Base-by-base conservation (phyloP, 129 eudicot genomes). In the Flaveria trinervia region DNA sequence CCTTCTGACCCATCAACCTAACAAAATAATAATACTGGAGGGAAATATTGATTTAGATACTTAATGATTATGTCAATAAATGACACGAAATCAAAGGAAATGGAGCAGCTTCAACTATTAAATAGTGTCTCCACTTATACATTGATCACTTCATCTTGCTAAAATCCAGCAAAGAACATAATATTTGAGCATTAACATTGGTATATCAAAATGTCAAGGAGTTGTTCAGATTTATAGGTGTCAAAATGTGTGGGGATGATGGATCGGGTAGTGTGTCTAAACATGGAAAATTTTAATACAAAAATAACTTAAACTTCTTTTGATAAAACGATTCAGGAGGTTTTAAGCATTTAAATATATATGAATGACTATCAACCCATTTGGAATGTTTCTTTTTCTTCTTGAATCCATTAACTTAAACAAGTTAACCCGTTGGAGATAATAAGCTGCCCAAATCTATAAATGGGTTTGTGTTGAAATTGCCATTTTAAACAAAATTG, bases 1-100 rank as follows among this genome's bases (percentile, higher is more conserved):
- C 88, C 87, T 89, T 94, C 70, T 94, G 90, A 17, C 99, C 97
- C 99, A 94, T 94, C 73, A 94, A 85, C 50, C 99, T 84, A 77
- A 94, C 88, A 81, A 94, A 94, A 78, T 94, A 94, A 68, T 94
- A 94, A 65, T 94, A 94, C 98, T 90, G 88, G 36, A 86, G 71
- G 13, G 45, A 73, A 62, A 26, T 5, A 70, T 14, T 6, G 61
- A 70, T 16, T 81, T 18, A 41, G 77, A 62, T 76, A 10, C 15
- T 64, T 2, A 59, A 67, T 13, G 54, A 56, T 26, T 9, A 25
- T 43, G 51, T 11, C 49, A 17, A 43, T n/a, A 66, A 68, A 41
- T 22, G 52, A 68, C 20, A 44, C 56, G 39, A 68, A 13, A 48
- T 9, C 65, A 55, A 41, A 60, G 11, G 30, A 26, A 26, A 20